A percentile compares a stretch with the other conserved stretches of the same genome.
phyloP scores from a whole-genome alignment of 2,329 filamentous ascomycete genomes.

The Cladosporium halotolerans region DNA sequence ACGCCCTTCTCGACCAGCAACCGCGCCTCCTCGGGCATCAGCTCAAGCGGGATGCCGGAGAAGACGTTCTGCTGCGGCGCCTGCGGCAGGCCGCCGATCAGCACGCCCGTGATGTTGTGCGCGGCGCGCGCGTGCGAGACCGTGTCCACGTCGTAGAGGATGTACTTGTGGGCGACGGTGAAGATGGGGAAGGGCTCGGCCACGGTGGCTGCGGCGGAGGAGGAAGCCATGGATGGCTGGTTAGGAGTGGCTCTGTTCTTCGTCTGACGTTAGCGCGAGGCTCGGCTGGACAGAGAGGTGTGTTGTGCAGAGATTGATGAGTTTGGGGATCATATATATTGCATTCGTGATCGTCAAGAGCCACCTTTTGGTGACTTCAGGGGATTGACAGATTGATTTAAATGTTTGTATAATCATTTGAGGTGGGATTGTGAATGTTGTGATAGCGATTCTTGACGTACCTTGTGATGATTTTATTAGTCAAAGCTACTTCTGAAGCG shows the following conservation, averaged over 20 bases:
- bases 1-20: constrained; percentile 70
- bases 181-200: constrained; percentile 69
- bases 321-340: constrained; percentile 3
- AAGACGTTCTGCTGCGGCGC: constrained; percentile 94
- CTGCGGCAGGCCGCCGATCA: constrained; percentile 84
- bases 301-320: constrained; percentile 1
- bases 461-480: neutral
- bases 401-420: constrained; percentile 10
- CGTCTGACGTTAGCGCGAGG: neutral
- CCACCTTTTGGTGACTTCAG: constrained; percentile 47
- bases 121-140: constrained; percentile 70
- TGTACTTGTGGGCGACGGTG: constrained; percentile 70
- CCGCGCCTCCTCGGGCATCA: constrained; percentile 84
- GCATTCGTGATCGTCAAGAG: constrained; percentile 45
- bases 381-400: constrained; percentile 72
- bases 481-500: constrained; percentile 2
- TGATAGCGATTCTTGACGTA: neutral
- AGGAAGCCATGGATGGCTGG: constrained; percentile 20
- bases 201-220: constrained; percentile 28
- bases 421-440: neutral
- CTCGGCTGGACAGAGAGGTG: neutral
- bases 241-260: constrained; percentile 10
- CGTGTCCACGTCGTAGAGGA: constrained; percentile 81
- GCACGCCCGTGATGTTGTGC: constrained; percentile 77
- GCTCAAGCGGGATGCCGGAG: constrained; percentile 76